Evolutionary conservation across 257 asterid genomes (phyloP).

Genomic region (Echites panduratus): DNA sequence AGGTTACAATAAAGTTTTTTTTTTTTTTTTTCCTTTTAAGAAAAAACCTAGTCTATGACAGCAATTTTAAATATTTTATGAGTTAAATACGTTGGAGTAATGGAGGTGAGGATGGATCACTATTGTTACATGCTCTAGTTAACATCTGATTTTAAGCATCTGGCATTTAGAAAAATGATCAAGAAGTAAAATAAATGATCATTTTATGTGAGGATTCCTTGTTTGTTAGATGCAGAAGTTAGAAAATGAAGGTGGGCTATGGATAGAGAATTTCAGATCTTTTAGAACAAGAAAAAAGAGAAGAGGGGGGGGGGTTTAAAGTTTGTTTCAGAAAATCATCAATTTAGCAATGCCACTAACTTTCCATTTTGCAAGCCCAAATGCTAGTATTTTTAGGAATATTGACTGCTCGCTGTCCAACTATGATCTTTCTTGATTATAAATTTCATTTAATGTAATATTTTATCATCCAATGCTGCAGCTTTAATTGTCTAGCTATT

Average conservation of each 20-base stretch:
- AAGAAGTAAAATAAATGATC: too few species aligned
- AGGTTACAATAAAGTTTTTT: too few species aligned
- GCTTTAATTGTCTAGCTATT: not conserved
- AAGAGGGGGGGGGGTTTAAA: not conserved
- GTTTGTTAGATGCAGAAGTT: too few species aligned
- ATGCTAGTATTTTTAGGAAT: not conserved
- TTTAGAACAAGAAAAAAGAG: not conserved
- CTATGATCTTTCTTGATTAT: not conserved
- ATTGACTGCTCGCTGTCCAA: not conserved
- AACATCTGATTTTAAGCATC: not conserved
- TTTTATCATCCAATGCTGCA: not conserved
- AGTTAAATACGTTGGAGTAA: not conserved
- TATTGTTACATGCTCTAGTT: not conserved
- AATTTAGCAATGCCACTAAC: not conserved
- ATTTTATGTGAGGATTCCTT: too few species aligned
- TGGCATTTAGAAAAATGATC: not conserved
- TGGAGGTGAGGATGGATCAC: not conserved
- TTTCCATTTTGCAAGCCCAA: not conserved
- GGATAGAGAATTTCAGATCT: too few species aligned
- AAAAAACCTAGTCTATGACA: not conserved
- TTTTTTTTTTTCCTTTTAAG: too few species aligned
- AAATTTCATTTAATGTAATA: not conserved
- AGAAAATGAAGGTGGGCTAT: too few species aligned
- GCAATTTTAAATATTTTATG: not conserved
- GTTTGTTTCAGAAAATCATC: not conserved